phyloP scores from a whole-genome alignment of 805 yeast genomes.

The Lipomyces kockii region DNA sequence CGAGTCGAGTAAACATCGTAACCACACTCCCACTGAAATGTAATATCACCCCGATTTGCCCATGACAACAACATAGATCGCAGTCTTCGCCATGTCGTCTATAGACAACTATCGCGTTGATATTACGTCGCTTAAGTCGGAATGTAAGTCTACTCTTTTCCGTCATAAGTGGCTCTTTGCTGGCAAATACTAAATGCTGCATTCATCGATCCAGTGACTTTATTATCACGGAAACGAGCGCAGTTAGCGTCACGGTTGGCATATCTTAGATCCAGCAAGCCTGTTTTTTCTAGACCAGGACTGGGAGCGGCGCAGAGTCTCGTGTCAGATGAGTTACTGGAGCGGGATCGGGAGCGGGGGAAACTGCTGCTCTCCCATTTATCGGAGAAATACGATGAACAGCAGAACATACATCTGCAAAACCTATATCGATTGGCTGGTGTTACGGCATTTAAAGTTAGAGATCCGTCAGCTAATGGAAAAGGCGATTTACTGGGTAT shows the following conservation, averaged over 20 bases:
- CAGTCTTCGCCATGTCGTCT: conserved; percentile 8
- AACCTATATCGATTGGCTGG: conserved; percentile 33
- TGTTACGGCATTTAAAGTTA: conserved; percentile 30
- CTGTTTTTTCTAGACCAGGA: not conserved
- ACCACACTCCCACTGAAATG: not conserved
- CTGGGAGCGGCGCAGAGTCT: not conserved
- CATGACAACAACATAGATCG: not conserved
- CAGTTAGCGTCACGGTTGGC: conserved; percentile 1
- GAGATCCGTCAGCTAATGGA: conserved; percentile 22
- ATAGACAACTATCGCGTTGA: conserved; percentile 9
- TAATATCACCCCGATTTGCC: not conserved
- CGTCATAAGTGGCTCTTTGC: not conserved
- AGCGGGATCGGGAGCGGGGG: conserved; percentile 9
- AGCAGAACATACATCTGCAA: conserved; percentile 18
- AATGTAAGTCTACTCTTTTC: conserved; percentile 1
- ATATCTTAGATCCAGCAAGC: not conserved
- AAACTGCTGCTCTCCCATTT: conserved; percentile 18
- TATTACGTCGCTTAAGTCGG: conserved; percentile 5
- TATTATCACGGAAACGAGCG: conserved; percentile 8
- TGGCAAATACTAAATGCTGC: not conserved
- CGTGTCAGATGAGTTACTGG: not conserved
- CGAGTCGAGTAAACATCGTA: not conserved
- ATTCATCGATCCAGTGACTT: conserved; percentile 1
- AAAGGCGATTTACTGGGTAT: conserved; percentile 27
- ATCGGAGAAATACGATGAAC: conserved; percentile 17